These are phyloP conservation scores for Fraxinus angustifolia DNA, from an alignment of 305 asterid genomes.

Conservation along the genomic window DNA sequence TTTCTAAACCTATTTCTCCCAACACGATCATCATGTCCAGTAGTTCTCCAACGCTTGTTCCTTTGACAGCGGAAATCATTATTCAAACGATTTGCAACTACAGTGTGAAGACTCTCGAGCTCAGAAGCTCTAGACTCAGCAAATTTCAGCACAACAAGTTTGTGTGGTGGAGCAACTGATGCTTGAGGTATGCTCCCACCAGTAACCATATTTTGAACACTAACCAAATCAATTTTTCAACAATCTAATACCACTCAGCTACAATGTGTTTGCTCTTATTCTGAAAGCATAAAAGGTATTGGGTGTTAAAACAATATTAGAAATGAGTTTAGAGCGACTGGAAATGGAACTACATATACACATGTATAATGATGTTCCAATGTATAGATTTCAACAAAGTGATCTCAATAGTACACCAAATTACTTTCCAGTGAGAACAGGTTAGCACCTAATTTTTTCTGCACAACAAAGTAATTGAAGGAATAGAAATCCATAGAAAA, in stretches of 20 bases:
- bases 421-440: background rate
- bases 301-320: background rate
- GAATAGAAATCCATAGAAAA: background rate
- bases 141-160: slow-evolving; percentile 64
- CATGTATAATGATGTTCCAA: background rate
- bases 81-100: slow-evolving; percentile 51
- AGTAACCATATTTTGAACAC: slow-evolving; percentile 28
- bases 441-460: background rate
- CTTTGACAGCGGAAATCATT: slow-evolving; percentile 65
- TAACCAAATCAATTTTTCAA: background rate
- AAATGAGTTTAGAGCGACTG: background rate
- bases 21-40: slow-evolving; percentile 2
- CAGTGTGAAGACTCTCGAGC: slow-evolving; percentile 61
- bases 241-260: background rate
- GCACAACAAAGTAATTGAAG: background rate
- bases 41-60: slow-evolving; percentile 57
- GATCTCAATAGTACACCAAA: background rate
- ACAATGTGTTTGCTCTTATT: background rate
- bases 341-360: background rate
- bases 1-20: slow-evolving; percentile 44
- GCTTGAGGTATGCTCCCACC: slow-evolving; percentile 35
- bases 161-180: slow-evolving; percentile 53
- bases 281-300: background rate
- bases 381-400: background rate
- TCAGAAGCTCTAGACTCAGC: slow-evolving; percentile 80